Evolutionary conservation across 1,284 basidiomycete genomes (phyloP).

Genomic region (Chalciporus sp.): DNA sequence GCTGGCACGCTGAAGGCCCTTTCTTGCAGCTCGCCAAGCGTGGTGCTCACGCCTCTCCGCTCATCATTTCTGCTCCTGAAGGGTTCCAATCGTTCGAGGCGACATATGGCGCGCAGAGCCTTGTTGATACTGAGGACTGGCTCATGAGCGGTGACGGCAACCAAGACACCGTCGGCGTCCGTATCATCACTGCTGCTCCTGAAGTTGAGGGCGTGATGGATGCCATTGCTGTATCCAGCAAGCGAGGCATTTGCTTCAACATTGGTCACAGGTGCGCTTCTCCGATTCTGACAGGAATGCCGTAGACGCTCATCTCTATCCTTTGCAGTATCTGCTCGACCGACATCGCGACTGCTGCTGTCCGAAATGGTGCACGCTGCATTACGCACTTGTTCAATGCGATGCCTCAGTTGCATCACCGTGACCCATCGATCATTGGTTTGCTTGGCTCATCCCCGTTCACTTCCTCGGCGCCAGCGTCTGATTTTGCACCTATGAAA

Average conservation of each 20-base stretch:
- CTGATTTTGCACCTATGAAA: slow-evolving; percentile 31
- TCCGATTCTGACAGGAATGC: neutral
- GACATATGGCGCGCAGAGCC: slow-evolving; percentile 70
- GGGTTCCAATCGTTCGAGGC: slow-evolving; percentile 69
- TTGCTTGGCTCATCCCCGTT: slow-evolving; percentile 78
- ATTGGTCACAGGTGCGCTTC: slow-evolving; percentile 80
- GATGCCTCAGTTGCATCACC: slow-evolving; percentile 85
- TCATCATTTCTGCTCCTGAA: slow-evolving; percentile 64
- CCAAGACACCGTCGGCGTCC: slow-evolving; percentile 56
- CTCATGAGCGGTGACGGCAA: slow-evolving; percentile 45
- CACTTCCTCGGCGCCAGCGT: slow-evolving; percentile 43
- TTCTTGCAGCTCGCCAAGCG: slow-evolving; percentile 81
- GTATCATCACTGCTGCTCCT: slow-evolving; percentile 86
- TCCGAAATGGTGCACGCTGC: slow-evolving; percentile 72
- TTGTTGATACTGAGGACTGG: slow-evolving; percentile 68
- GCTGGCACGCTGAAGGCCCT: slow-evolving; percentile 90
- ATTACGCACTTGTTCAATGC: slow-evolving; percentile 95
- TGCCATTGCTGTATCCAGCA: slow-evolving; percentile 60
- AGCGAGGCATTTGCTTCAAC: slow-evolving; percentile 75
- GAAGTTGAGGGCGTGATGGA: slow-evolving; percentile 83
- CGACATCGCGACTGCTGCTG: slow-evolving; percentile 67
- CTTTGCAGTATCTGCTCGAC: slow-evolving; percentile 59
- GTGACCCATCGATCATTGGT: slow-evolving; percentile 86
- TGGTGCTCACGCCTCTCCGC: slow-evolving; percentile 76
- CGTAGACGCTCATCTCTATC: neutral